phyloP scores from a whole-genome alignment of 306 rosid species.

The Inga laurina region DNA sequence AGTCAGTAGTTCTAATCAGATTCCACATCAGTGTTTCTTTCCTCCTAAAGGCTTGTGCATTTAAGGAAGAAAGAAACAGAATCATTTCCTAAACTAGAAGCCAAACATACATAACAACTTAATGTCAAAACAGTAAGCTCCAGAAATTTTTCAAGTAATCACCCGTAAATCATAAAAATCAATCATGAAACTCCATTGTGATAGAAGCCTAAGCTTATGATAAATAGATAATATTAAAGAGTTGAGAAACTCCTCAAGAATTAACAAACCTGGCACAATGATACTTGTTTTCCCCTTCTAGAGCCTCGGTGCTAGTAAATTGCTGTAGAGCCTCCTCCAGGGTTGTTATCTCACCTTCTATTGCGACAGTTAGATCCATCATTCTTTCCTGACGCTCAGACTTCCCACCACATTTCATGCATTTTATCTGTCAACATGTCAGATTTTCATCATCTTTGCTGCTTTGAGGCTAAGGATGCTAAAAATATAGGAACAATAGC shows the following conservation, averaged over 20 bases:
- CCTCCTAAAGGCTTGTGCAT: neutral
- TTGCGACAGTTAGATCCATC: slow-evolving; percentile 97
- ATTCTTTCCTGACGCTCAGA: slow-evolving; percentile 95
- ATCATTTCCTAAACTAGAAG: neutral
- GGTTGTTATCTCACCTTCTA: slow-evolving; percentile 88
- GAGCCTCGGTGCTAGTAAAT: slow-evolving; percentile 80
- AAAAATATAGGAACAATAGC: neutral
- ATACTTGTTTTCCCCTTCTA: slow-evolving; percentile 96
- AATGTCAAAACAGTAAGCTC: slow-evolving; percentile 10
- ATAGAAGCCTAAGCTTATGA: neutral
- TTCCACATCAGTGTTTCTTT: neutral
- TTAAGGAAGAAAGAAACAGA: neutral
- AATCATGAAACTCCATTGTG: neutral
- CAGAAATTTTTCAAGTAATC: neutral
- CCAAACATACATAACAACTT: neutral
- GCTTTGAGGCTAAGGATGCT: slow-evolving; percentile 20
- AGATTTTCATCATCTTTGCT: slow-evolving; percentile 27
- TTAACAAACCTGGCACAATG: slow-evolving; percentile 82
- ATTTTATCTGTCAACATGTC: slow-evolving; percentile 68
- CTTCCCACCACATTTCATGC: slow-evolving; percentile 86
- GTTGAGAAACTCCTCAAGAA: slow-evolving; percentile 3
- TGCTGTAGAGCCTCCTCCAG: slow-evolving; percentile 77
- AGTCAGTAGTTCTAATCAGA: slow-evolving; percentile 2
- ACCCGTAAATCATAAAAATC: neutral
- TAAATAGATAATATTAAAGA: neutral